These are phyloP conservation scores for Peniophora sp. DNA, from an alignment of 1,284 basidiomycete genomes.

Conservation along the genomic window DNA sequence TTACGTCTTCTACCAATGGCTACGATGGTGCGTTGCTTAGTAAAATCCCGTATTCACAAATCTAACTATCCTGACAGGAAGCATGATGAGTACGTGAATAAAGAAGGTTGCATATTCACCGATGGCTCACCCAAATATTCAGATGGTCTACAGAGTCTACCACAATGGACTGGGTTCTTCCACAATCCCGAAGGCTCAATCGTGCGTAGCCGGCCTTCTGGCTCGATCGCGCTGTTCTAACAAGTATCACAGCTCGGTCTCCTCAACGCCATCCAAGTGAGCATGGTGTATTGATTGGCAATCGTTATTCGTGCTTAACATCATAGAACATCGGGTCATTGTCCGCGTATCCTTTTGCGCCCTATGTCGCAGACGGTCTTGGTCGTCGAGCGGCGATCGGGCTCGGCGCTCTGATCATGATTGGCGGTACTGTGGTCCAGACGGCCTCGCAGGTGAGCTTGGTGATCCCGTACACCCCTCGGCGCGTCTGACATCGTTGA, in stretches of 20 bases:
- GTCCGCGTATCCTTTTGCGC: slow-evolving; percentile 59
- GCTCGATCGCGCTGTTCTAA: neutral
- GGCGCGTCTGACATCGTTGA: no score
- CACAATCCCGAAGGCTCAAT: slow-evolving; percentile 42
- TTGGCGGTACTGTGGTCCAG: slow-evolving; percentile 48
- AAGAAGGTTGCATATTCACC: neutral
- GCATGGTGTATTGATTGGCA: slow-evolving; percentile 5
- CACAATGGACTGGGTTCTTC: slow-evolving; percentile 56
- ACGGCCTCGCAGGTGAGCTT: slow-evolving; percentile 25
- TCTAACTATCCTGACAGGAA: slow-evolving; percentile 21
- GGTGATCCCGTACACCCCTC: no score
- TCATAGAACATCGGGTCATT: slow-evolving; percentile 56
- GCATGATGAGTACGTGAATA: slow-evolving; percentile 50
- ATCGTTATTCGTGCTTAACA: neutral
- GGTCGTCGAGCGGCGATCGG: slow-evolving; percentile 58
- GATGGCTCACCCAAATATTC: neutral
- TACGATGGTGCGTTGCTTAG: slow-evolving; percentile 39
- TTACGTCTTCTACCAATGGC: slow-evolving; percentile 67
- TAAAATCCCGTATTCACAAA: neutral
- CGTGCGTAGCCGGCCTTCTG: slow-evolving; percentile 8
- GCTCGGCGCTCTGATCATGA: slow-evolving; percentile 56
- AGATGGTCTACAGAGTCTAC: slow-evolving; percentile 56
- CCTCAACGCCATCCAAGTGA: slow-evolving; percentile 70
- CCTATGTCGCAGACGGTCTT: slow-evolving; percentile 58
- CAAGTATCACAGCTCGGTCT: slow-evolving; percentile 41